A percentile compares a stretch with the other conserved stretches of the same genome.
Conservation (phyloP, 148 eudicot genomes). For the Tetragonia tetragonoides region DNA sequence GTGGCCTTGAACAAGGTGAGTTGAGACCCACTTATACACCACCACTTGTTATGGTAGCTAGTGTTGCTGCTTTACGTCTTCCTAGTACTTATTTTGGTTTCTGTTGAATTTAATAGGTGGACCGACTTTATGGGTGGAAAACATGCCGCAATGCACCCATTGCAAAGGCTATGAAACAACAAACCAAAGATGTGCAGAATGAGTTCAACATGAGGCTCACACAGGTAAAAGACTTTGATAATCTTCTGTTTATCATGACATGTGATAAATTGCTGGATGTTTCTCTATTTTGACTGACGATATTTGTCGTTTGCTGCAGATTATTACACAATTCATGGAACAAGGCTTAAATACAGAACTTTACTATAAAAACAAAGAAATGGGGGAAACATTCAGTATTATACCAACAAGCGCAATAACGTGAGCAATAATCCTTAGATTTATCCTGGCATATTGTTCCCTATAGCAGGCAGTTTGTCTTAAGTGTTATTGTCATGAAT, state of each 20-base stretch:
- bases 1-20: slow-evolving; percentile 90
- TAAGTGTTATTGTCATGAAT: neutral
- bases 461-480: neutral
- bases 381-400: slow-evolving; percentile 92
- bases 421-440: slow-evolving; percentile 28
- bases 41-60: neutral
- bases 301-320: slow-evolving; percentile 35
- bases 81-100: slow-evolving; percentile 7
- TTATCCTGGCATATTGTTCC: neutral
- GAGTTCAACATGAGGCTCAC: slow-evolving; percentile 71
- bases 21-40: neutral
- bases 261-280: slow-evolving; percentile 6
- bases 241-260: neutral
- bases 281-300: neutral
- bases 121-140: slow-evolving; percentile 92
- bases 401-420: slow-evolving; percentile 96
- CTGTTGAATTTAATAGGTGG: slow-evolving; percentile 48
- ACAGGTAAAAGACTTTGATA: slow-evolving; percentile 38
- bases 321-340: slow-evolving; percentile 77
- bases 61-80: neutral
- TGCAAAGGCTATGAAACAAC: slow-evolving; percentile 72
- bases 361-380: slow-evolving; percentile 88
- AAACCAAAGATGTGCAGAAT: slow-evolving; percentile 63
- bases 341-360: slow-evolving; percentile 91
- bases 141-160: slow-evolving; percentile 72